Percentiles rank a stretch among this genome's conserved stretches.
Evolutionary conservation across 2,329 filamentous ascomycete species (phyloP).

Genomic region (Nothopassalora personata): DNA sequence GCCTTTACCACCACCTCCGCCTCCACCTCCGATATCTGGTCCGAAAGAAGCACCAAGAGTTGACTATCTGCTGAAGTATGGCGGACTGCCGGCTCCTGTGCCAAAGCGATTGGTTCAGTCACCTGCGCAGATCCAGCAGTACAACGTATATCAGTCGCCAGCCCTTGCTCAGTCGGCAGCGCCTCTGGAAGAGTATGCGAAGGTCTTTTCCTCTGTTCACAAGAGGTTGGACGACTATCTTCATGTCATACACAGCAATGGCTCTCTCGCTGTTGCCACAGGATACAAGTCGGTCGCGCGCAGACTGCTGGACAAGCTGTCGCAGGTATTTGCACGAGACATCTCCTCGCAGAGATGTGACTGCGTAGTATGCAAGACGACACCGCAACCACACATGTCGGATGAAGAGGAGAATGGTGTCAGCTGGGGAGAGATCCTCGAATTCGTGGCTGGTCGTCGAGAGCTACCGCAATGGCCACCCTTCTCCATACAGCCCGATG

Average conservation of each 20-base stretch:
- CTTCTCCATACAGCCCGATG: constrained; percentile 62
- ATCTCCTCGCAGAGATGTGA: constrained; percentile 79
- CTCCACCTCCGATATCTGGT: constrained; percentile 62
- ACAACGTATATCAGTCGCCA: constrained; percentile 57
- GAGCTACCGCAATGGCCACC: constrained; percentile 87
- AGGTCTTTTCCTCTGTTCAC: constrained; percentile 76
- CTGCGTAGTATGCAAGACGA: constrained; percentile 73
- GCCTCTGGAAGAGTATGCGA: constrained; percentile 32
- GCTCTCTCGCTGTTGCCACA: constrained; percentile 89
- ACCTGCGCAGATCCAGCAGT: constrained; percentile 50
- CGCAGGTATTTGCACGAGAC: constrained; percentile 90
- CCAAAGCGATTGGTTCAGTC: constrained; percentile 67
- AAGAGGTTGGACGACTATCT: constrained; percentile 81
- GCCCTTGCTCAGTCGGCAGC: constrained; percentile 30
- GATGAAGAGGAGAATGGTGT: constrained; percentile 61
- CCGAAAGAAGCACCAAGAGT: constrained; percentile 71
- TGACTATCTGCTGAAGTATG: constrained; percentile 87
- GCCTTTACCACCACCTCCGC: constrained; percentile 61
- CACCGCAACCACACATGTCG: constrained; percentile 34
- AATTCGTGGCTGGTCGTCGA: constrained; percentile 82
- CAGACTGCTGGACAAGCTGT: constrained; percentile 78
- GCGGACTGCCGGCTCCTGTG: constrained; percentile 67
- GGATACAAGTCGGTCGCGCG: constrained; percentile 93
- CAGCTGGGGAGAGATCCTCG: constrained; percentile 92
- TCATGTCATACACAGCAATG: constrained; percentile 72